These are phyloP conservation scores for Anaeramoeba flamelloides DNA, from an alignment of 78 protist genomes.

Conservation along the genomic window DNA sequence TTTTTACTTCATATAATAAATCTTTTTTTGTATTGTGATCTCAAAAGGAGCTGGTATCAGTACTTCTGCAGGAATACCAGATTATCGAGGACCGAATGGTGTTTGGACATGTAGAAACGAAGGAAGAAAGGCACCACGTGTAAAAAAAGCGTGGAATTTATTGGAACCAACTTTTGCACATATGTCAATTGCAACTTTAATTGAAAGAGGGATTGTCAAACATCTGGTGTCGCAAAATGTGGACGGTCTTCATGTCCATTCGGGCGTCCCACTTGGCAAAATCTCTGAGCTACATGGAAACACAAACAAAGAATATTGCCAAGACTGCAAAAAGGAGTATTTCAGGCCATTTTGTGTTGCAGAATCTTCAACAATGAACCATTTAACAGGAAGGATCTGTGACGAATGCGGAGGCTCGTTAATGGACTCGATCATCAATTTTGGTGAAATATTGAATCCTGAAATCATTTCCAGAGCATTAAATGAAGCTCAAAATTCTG, in stretches of 20 bases:
- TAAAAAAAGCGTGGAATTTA: no score
- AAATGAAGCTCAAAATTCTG: no score
- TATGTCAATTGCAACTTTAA: not conserved
- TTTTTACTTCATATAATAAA: no score
- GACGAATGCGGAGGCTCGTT: not conserved
- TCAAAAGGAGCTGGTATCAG: slow-evolving; percentile 29
- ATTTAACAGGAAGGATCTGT: slow-evolving; percentile 23
- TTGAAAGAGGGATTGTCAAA: not conserved
- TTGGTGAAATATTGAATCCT: no score
- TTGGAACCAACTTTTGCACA: slow-evolving; percentile 14
- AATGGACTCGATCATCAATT: slow-evolving; percentile 9
- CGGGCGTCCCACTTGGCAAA: not conserved
- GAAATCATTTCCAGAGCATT: no score
- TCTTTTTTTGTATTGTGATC: no score
- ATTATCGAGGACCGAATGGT: slow-evolving; percentile 10
- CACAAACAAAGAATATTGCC: slow-evolving; percentile 11
- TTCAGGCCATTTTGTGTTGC: not conserved
- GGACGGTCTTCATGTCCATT: slow-evolving; percentile 23
- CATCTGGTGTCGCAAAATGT: slow-evolving; percentile 14
- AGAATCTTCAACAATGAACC: not conserved
- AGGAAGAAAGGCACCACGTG: no score
- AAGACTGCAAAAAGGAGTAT: not conserved
- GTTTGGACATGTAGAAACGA: no score
- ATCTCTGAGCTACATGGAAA: slow-evolving; percentile 31
- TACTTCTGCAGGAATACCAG: slow-evolving; percentile 13